Evolutionary conservation across 257 asterid species (phyloP), one percentile per base, ranked within the genome.

Genomic region (Penstemon barbatus): DNA sequence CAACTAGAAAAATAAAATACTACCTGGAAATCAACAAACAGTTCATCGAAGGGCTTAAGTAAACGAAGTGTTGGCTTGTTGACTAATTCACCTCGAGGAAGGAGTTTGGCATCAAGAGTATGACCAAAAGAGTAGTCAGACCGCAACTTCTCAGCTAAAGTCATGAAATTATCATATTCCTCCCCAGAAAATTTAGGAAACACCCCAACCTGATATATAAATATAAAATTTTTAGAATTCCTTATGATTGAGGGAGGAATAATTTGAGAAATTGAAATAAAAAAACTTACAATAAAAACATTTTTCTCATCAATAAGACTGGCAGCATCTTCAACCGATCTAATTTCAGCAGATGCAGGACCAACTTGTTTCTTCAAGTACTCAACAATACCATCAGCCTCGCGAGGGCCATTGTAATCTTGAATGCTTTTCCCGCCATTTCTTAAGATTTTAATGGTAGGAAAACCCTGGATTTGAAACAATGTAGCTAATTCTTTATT

Each of bases 381-480:
- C 3, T 79, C 57, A 49, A 75, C 89, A 36, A 91, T 89, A 36
- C 98, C 95, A 69, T 81, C 89, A 54, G 95, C 90, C 53, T 91
- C 90, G 38, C 98, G 96, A 54, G 96, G 96, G 50, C 95, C 98
- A 4, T 85, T 89, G 72, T 89, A 91, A 0, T 87, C 96, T 61
- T 87, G 92, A 68, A 74, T 51, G 8, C 12, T 25, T 38, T 87
- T 83, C 4, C 92, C 98, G 61, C 94, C 96, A 53, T 89, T 77
- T 71, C 91, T 80, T n/a, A 91, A 51, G 78, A 91, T 85, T 67
- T 91, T 91, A 73, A 91, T 44, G 40, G 98, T 87, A 10, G 96
- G 98, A 46, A 89, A 89, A 40, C 98, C 98, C 61, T 81, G 86
- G 74, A 91, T 42, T 69, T 85, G n/a, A 73, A 45, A 89, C 60